Percentiles rank a stretch among this genome's conserved stretches.
phyloP scores from a whole-genome alignment of 2,329 filamentous ascomycete genomes.

The Volutella citrinella region DNA sequence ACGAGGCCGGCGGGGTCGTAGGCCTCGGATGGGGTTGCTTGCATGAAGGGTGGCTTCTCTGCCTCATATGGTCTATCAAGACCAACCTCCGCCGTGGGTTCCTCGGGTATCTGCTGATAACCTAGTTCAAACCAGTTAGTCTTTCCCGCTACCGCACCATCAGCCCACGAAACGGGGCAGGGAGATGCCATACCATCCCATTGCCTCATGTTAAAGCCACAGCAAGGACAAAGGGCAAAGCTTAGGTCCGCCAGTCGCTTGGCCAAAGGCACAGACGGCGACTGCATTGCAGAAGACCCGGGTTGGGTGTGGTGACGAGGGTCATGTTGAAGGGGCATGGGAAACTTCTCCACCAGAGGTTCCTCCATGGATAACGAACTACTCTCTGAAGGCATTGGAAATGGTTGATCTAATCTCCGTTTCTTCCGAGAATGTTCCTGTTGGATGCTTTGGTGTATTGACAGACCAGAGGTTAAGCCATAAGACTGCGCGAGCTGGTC shows the following conservation, averaged over 20 bases:
- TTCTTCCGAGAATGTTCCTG: conserved; percentile 29
- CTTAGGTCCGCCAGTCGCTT: conserved; percentile 28
- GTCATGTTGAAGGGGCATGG: conserved; percentile 16
- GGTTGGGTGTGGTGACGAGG: conserved; percentile 18
- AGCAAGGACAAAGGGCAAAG: conserved; percentile 30
- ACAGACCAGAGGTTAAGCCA: conserved; percentile 28
- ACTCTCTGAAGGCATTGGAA: conserved; percentile 29
- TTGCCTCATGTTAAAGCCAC: conserved; percentile 25
- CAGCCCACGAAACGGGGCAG: too few relatives aligned
- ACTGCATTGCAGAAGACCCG: conserved; percentile 18
- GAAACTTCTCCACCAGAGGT: conserved; percentile 32
- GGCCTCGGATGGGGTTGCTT: conserved; percentile 15
- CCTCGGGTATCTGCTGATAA: conserved; percentile 30
- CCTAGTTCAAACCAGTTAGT: conserved; percentile 26
- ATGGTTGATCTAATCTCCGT: conserved; percentile 26
- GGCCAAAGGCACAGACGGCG: conserved; percentile 23
- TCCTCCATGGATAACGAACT: conserved; percentile 22
- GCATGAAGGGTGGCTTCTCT: conserved; percentile 25
- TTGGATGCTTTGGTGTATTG: conserved; percentile 26
- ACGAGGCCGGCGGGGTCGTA: conserved; percentile 15
- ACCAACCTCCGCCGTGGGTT: conserved; percentile 25
- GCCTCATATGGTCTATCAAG: conserved; percentile 30
- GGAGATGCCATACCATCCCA: conserved; percentile 31
- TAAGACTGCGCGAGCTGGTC: conserved; percentile 28
- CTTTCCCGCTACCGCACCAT: too few relatives aligned